These are phyloP conservation scores for Cryphonectria nitschkei DNA, from an alignment of 2,329 filamentous ascomycete genomes.

Conservation along the genomic window DNA sequence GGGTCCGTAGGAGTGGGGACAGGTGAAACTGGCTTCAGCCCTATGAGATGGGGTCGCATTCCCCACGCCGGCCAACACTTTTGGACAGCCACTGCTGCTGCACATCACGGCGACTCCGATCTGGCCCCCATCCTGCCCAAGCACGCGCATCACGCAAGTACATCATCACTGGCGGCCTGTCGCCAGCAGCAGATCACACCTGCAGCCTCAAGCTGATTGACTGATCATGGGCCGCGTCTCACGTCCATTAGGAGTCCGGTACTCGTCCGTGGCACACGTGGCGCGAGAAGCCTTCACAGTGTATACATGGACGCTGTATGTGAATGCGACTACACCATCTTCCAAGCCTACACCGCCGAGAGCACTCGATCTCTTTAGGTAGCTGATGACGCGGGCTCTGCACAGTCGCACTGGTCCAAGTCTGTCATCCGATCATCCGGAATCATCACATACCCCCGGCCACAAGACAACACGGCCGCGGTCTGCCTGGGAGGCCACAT, in stretches of 20 bases:
- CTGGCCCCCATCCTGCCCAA: slow-evolving; percentile 17
- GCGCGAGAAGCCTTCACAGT: neutral
- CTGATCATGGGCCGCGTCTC: slow-evolving; percentile 5
- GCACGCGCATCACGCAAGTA: neutral
- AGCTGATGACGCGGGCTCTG: neutral
- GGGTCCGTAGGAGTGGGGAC: slow-evolving; percentile 24
- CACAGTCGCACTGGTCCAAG: neutral
- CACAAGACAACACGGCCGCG: neutral
- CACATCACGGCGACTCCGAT: slow-evolving; percentile 26
- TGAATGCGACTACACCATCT: slow-evolving; percentile 12
- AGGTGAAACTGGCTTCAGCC: slow-evolving; percentile 25
- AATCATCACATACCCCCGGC: neutral
- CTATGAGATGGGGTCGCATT: slow-evolving; percentile 22
- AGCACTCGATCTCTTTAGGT: neutral
- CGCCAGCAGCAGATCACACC: slow-evolving; percentile 9
- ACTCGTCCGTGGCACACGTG: slow-evolving; percentile 3
- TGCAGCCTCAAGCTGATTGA: slow-evolving; percentile 5
- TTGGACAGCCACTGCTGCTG: slow-evolving; percentile 15
- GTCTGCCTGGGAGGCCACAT: neutral
- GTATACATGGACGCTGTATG: slow-evolving; percentile 1
- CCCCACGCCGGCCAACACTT: slow-evolving; percentile 17
- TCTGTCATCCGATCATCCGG: neutral
- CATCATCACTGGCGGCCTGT: neutral
- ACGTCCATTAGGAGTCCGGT: neutral
- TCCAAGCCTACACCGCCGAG: slow-evolving; percentile 19